A percentile compares a stretch with the other conserved stretches of the same genome.
phyloP scores from a whole-genome alignment of 2,329 filamentous ascomycete species.

The Alternaria rosae region DNA sequence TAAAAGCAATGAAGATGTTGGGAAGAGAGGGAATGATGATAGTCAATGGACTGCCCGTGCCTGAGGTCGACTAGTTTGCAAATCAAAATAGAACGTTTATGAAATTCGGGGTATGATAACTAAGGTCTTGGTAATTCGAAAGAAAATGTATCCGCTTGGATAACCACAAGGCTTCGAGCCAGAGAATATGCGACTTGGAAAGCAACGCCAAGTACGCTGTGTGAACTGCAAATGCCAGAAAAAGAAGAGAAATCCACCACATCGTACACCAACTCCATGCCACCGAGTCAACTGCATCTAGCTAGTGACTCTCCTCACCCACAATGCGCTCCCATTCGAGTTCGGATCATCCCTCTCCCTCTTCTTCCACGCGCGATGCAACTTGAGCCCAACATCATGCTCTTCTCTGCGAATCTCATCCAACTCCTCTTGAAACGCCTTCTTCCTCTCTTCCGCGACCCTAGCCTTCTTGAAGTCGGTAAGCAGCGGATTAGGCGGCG shows the following conservation, averaged over 20 bases:
- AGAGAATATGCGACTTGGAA: not conserved
- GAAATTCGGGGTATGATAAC: not conserved
- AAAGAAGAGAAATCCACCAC: not conserved
- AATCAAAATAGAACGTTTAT: not conserved
- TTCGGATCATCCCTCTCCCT: constrained; percentile 48
- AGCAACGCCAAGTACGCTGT: not conserved
- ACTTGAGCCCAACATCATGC: constrained; percentile 50
- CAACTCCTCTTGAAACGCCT: constrained; percentile 48
- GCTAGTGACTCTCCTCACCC: constrained; percentile 50
- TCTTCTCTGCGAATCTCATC: constrained; percentile 48
- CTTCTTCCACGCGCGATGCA: constrained; percentile 51
- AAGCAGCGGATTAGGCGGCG: constrained; percentile 49
- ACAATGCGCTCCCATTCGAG: constrained; percentile 43
- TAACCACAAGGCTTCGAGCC: not conserved
- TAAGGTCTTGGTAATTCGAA: not conserved
- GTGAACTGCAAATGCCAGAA: not conserved
- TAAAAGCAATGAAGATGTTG: constrained; percentile 70
- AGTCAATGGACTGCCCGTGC: constrained; percentile 77
- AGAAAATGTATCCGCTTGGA: not conserved
- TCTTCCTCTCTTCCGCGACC: constrained; percentile 45
- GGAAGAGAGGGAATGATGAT: constrained; percentile 73
- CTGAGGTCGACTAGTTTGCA: constrained; percentile 64
- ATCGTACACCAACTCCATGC: not conserved
- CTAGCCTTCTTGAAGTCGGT: constrained; percentile 47
- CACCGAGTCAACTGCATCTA: not conserved